Percentiles rank a stretch among this genome's conserved stretches.
phyloP scores from a whole-genome alignment of 1,139 yeast species.

The Lodderomyces theae region DNA sequence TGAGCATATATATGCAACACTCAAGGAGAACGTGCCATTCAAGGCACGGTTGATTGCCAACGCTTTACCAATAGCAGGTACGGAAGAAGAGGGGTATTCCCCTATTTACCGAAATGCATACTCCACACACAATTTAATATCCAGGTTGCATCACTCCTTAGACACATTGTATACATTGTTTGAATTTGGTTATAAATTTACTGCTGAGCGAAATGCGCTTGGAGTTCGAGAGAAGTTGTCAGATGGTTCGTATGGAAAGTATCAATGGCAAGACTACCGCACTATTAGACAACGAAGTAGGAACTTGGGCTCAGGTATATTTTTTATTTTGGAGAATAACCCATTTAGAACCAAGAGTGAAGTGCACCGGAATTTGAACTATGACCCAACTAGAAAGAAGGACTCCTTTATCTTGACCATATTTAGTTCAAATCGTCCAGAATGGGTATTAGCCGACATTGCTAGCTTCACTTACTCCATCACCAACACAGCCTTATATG shows the following conservation, averaged over 20 bases:
- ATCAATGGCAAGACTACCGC: slow-evolving; percentile 47
- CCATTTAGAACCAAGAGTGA: slow-evolving; percentile 31
- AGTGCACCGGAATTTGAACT: slow-evolving; percentile 25
- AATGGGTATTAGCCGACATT: slow-evolving; percentile 39
- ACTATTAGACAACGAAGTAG: slow-evolving; percentile 41
- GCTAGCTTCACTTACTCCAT: slow-evolving; percentile 37
- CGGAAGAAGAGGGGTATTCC: slow-evolving; percentile 49
- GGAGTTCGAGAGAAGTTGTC: slow-evolving; percentile 47
- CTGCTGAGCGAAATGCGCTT: slow-evolving; percentile 43
- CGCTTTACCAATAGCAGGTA: slow-evolving; percentile 5
- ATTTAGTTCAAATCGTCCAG: slow-evolving; percentile 35
- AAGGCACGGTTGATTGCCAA: background rate
- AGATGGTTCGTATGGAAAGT: slow-evolving; percentile 44
- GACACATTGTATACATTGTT: slow-evolving; percentile 51
- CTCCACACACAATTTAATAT: slow-evolving; percentile 36
- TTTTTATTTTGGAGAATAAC: slow-evolving; percentile 47
- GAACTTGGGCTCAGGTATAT: slow-evolving; percentile 64
- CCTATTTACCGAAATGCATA: slow-evolving; percentile 48
- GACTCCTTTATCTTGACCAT: slow-evolving; percentile 33
- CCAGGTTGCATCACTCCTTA: slow-evolving; percentile 49
- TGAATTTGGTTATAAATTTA: slow-evolving; percentile 33
- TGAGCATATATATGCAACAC: background rate
- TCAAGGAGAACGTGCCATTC: slow-evolving; percentile 3
- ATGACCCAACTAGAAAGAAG: slow-evolving; percentile 22
- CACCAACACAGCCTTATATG: slow-evolving; percentile 40